phyloP scores from a whole-genome alignment of 2,329 filamentous ascomycete genomes.

The Endoconidiophora polonica region DNA sequence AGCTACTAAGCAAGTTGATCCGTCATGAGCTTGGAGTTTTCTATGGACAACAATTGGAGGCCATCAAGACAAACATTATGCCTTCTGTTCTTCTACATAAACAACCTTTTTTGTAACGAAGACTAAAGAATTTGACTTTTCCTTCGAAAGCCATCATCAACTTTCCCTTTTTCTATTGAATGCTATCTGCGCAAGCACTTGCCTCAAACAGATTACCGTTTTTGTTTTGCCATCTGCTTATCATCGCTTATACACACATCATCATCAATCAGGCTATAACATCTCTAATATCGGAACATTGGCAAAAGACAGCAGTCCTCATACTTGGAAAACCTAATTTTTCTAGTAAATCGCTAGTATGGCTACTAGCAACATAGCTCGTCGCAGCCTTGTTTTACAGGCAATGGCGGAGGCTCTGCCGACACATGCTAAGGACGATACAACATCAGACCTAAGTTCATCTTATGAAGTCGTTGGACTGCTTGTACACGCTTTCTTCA shows the following conservation, averaged over 20 bases:
- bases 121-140: too few relatives aligned
- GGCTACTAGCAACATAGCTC: constrained; percentile 22
- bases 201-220: not conserved
- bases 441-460: constrained; percentile 46
- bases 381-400: constrained; percentile 30
- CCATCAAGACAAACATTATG: too few relatives aligned
- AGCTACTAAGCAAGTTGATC: too few relatives aligned
- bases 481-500: constrained; percentile 69
- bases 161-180: too few relatives aligned
- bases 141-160: too few relatives aligned
- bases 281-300: not conserved
- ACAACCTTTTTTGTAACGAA: too few relatives aligned
- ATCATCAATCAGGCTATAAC: not conserved
- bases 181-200: not conserved
- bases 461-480: constrained; percentile 73
- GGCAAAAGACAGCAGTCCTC: not conserved
- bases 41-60: too few relatives aligned
- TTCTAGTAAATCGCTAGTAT: not conserved
- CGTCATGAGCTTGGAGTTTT: too few relatives aligned
- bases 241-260: not conserved
- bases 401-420: constrained; percentile 45
- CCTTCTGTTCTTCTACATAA: too few relatives aligned
- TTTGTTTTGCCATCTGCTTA: not conserved
- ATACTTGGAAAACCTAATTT: too few relatives aligned
- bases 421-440: constrained; percentile 33